Evolutionary conservation across 2,329 filamentous ascomycete genomes (phyloP).

Genomic region (Aspergillus quadricinctus): DNA sequence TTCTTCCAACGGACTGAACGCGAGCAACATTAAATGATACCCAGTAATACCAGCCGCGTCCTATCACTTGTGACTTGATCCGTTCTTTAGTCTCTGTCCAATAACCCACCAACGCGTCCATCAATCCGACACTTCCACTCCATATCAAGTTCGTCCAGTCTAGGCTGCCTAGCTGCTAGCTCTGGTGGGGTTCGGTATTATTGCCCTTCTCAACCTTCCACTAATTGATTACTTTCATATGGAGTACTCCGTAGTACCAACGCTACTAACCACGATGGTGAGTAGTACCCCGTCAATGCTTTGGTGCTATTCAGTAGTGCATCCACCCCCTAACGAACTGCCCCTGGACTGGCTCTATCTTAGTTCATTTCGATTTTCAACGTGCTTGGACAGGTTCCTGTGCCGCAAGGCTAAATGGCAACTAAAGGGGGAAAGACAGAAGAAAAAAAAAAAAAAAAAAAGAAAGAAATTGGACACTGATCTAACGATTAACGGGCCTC

Average conservation of each 20-base stretch:
- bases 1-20: neutral
- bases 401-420: neutral
- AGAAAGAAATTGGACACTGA: neutral
- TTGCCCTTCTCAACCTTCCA: constrained; percentile 12
- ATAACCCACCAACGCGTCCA: neutral
- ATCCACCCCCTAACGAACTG: neutral
- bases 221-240: constrained; percentile 23
- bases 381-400: neutral
- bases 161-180: neutral
- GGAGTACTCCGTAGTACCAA: neutral
- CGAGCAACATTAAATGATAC: neutral
- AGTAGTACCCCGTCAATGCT: neutral
- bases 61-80: neutral
- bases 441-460: neutral
- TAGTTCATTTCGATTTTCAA: neutral
- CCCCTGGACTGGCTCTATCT: neutral
- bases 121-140: neutral
- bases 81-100: neutral
- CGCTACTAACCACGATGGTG: neutral
- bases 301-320: neutral
- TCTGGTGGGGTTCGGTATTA: constrained; percentile 23
- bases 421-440: neutral
- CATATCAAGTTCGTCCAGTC: neutral
- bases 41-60: neutral
- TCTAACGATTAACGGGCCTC: neutral